A percentile compares a stretch with the other conserved stretches of the same genome.
Evolutionary conservation across 2,329 filamentous ascomycete genomes (phyloP).

Genomic region (Alternaria postmessia): DNA sequence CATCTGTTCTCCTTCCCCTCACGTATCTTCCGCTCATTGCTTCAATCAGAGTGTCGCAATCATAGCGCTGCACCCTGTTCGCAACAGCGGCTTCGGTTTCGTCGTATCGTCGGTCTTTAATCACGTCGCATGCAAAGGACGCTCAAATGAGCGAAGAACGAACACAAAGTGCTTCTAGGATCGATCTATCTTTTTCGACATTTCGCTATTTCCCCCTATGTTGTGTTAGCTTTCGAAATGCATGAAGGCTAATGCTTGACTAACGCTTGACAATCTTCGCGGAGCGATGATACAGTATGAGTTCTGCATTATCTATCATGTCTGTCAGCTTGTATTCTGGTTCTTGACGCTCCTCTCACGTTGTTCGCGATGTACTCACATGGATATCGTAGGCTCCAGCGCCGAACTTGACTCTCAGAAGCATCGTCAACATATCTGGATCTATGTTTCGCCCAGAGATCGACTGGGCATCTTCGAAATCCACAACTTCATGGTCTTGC

Average conservation of each 20-base stretch:
- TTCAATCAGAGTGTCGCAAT: no score
- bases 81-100: no score
- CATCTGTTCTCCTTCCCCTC: no score
- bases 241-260: background rate
- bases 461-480: conserved; percentile 3
- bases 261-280: conserved; percentile 17
- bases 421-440: conserved; percentile 12
- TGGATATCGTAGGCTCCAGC: conserved; percentile 15
- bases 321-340: background rate
- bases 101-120: no score
- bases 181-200: background rate
- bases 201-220: conserved; percentile 12
- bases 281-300: conserved; percentile 20
- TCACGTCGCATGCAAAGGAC: no score
- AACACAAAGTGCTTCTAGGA: no score
- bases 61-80: no score
- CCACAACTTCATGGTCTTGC: background rate
- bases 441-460: conserved; percentile 21
- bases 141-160: no score
- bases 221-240: background rate
- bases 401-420: conserved; percentile 21
- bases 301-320: conserved; percentile 16
- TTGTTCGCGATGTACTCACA: background rate
- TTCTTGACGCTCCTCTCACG: no score
- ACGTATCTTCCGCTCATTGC: no score